Evolutionary conservation across 768 basidiomycete species (phyloP).

Genomic region (Dendrothele bispora): DNA sequence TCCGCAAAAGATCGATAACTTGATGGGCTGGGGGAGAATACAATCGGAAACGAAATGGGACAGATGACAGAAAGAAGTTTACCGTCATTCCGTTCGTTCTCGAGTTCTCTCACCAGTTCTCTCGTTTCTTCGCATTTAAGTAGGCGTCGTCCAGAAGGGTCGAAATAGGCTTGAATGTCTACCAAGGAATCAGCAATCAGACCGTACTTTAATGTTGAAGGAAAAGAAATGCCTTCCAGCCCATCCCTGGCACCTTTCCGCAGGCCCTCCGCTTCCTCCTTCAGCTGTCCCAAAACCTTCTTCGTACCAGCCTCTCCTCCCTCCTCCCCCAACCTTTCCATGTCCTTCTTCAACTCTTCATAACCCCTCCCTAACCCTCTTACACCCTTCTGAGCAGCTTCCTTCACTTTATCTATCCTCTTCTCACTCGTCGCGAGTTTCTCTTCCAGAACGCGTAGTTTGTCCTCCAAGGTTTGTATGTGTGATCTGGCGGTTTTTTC

Average conservation of each 20-base stretch:
- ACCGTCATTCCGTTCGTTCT: slow-evolving; percentile 35
- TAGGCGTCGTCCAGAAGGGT: slow-evolving; percentile 24
- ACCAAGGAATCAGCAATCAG: neutral
- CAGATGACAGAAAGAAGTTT: slow-evolving; percentile 2
- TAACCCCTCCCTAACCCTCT: slow-evolving; percentile 16
- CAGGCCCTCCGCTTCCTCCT: slow-evolving; percentile 22
- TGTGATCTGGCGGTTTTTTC: too few relatives aligned
- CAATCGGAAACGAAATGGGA: neutral
- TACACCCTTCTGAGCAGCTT: slow-evolving; percentile 14
- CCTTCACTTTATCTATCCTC: slow-evolving; percentile 9
- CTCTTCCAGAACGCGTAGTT: neutral
- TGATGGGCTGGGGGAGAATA: slow-evolving; percentile 38
- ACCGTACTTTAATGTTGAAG: neutral
- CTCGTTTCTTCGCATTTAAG: slow-evolving; percentile 24
- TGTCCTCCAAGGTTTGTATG: too few relatives aligned
- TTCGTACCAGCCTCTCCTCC: too few relatives aligned
- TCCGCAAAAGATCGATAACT: slow-evolving; percentile 48
- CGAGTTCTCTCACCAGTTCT: slow-evolving; percentile 30
- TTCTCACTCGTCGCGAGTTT: slow-evolving; percentile 6
- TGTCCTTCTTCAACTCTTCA: neutral
- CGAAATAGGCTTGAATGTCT: slow-evolving; percentile 30
- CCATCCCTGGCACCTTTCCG: slow-evolving; percentile 17
- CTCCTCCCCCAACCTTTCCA: slow-evolving; percentile 26
- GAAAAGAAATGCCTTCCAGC: slow-evolving; percentile 23
- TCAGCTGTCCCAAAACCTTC: slow-evolving; percentile 26